Percentiles rank a stretch among this genome's conserved stretches.
Evolutionary conservation across 306 rosid species (phyloP).

Genomic region (Bauhinia variegata): DNA sequence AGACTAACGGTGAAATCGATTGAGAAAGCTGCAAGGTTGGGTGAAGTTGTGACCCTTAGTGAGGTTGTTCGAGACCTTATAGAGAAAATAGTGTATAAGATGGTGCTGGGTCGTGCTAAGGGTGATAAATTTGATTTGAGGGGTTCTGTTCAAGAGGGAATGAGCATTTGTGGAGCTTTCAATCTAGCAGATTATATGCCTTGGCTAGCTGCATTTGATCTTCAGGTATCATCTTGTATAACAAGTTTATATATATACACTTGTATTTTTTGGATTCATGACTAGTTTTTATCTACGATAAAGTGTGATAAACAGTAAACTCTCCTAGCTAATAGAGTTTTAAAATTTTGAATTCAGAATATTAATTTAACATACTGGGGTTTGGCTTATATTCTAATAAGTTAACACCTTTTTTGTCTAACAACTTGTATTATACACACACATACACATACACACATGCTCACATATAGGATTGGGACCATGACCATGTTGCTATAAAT

Average conservation of each 20-base stretch:
- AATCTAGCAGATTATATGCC: constrained; percentile 38
- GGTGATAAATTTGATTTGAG: constrained; percentile 28
- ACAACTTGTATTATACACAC: too few species aligned
- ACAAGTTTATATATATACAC: too few species aligned
- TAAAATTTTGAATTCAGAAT: too few species aligned
- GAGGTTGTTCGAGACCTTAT: background rate
- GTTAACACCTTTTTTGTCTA: background rate
- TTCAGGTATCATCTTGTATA: constrained; percentile 31
- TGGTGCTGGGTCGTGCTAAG: background rate
- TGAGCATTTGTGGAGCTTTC: background rate
- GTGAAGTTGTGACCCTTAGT: constrained; percentile 26
- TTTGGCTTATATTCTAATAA: too few species aligned
- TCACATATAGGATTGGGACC: too few species aligned
- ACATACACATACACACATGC: too few species aligned
- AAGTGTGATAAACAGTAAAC: too few species aligned
- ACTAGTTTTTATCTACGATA: too few species aligned
- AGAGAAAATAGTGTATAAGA: background rate
- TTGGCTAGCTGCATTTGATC: background rate
- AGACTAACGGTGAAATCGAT: background rate
- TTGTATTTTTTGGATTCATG: too few species aligned
- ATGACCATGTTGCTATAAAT: too few species aligned
- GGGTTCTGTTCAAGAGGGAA: background rate
- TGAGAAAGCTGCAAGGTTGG: background rate
- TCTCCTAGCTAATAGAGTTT: too few species aligned
- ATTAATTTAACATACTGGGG: too few species aligned